Base-by-base conservation (phyloP, 495 filamentous ascomycete genomes). In the Aspergillus bertholletiae region DNA sequence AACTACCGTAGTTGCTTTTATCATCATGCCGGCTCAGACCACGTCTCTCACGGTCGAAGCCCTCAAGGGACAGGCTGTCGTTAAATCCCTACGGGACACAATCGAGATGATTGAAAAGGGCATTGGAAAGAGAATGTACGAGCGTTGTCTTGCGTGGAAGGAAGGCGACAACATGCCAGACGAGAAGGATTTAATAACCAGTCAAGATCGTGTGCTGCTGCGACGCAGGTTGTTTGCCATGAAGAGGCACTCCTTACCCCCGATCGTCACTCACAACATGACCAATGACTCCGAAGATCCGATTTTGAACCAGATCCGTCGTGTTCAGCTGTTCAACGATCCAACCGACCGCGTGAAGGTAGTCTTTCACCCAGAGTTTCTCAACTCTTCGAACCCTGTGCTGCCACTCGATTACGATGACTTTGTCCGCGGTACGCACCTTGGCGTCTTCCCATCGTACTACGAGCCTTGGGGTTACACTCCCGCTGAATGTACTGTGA, bases 211-310 rank as follows among this genome's bases (percentile, higher is more conserved):
- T 43, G 89, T 98, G 48, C 87, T 98, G 71, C 80, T 98, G 45
- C 88, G 95, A 34, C 85, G 94, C 54, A 82, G 94, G 46, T 78
- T 98, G 23, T 98, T 94, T 61, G 94, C 92, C 47, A 95, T 97
- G 90, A 98, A 97, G 74, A 81, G 94, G 41, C 82, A 92, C 65
- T 78, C 77, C 26, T 82, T 97, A 8, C 94, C 94, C 1, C 94
- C 94, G 8, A 95, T 98, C 61, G 94, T 98, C 23, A 98, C 94
- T n/a, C 94, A 98, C 78, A 98, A 98, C 77, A 98, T 98, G 94
- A 74, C 87, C 61, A 96, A 96, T 62, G 94, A 98, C 70, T 65
- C 76, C 15, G 93, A 96, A 46, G 94, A 98, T 59, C 94, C 93
- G 23, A 91, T 98, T 60, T 73, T 98, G 53, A 96, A 96, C 75